Evolutionary conservation across 768 basidiomycete species (phyloP), one percentile per base, ranked within the genome.

Genomic region (Suillus hirtellus): DNA sequence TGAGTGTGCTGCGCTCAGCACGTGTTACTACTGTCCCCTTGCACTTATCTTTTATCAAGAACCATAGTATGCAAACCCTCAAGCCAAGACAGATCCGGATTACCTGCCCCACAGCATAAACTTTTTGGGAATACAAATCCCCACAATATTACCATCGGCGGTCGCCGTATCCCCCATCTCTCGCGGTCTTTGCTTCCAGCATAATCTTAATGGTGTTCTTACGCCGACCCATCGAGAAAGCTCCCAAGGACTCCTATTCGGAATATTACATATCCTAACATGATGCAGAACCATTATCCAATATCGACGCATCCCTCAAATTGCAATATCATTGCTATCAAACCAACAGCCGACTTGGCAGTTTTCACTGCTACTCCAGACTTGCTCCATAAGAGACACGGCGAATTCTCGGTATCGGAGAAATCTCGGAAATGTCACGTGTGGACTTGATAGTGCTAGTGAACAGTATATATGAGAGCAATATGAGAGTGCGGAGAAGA

Each of bases 401-500:
- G 64, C 44, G 4, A 37, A 65, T 21, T 43, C 34, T 63, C 64
- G 62, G 62, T 4, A 17, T 55, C 31, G 56, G 44, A 62, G 42
- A 52, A 60, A 38, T 35, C 54, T 59, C 56, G 19, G 58, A 49
- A 9, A 19, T 6, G 43, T 66, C 72, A 73, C 73, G 67, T 73
- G 72, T 11, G 40, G 53, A 11, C 37, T 17, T 31, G 6, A 24
- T 15, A 3, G 60, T 64, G 37, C 12, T 21, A 3, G 21, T 44
- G 44, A 52, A 3, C 17, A 27, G 10, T 44, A 60, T 68, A 67
- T 62, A 50, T 50, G 49, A 50, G 61, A 65, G 46, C 31, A 54
- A 67, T 62, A 50, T 50, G 49, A 27, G 61, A 65, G 46, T 37
- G 54, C 19, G 61, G 49, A 34, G 27, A 24, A 10, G n/a, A n/a